Base-by-base conservation (phyloP, 2,329 filamentous ascomycete species). In the Sporothrix protearum region DNA sequence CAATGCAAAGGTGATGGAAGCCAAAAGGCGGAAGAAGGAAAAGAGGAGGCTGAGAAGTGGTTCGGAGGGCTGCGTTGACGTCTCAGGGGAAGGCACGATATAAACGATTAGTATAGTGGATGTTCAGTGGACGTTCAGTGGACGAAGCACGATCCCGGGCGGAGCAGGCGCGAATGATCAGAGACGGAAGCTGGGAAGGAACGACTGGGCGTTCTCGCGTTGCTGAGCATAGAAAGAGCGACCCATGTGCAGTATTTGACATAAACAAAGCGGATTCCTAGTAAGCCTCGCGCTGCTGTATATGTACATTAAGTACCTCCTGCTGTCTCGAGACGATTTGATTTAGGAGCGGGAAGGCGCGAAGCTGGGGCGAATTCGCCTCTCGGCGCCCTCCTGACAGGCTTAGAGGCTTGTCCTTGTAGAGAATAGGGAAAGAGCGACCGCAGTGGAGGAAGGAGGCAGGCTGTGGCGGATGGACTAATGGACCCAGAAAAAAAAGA, bases 311-410 rank as follows among this genome's bases (percentile, higher is more conserved):
- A 12, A 9, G 39, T 47, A 49, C 61, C 42, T 22, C 4, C 28
- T 28, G n/a, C 36, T 1, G 12, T 28, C 33, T n/a, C 36, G 22
- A 22, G 19, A 42, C 8, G n/a, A 45, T 33, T 33, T 47, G 25
- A 8, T 28, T 66, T 49, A 63, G 55, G 39, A 39, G 55, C 68
- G 68, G 68, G 68, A 63, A 51, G 45, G 68, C 16, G 45, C 68
- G 68, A 70, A 63, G 55, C 68, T 63, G 68, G 68, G 68, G 42
- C 39, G 63, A 49, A 66, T 66, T 66, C 14, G 63, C 63, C 63
- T 66, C 63, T 66, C 14, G 63, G 63, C 63, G 63, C 63, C 63
- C 63, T 66, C 63, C 63, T 66, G 28, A 36, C 33, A 12, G 39
- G 49, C 49, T 53, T 53, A n/a, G 42, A 45, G 42, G 42, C 42